Base-by-base conservation (phyloP, 78 protist genomes). In the Dictyostelium intermedium region DNA sequence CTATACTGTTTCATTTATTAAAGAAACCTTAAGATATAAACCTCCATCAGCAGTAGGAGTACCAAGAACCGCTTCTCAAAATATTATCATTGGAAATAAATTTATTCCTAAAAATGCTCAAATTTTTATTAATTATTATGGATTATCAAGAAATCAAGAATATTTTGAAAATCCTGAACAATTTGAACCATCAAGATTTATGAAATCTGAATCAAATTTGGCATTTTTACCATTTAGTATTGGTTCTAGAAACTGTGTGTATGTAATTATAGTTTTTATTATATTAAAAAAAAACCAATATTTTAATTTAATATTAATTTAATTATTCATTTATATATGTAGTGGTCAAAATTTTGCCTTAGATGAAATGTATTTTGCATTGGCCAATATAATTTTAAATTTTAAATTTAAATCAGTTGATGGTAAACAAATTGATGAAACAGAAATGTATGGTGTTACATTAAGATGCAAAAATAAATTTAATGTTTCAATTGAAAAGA, bases 161-260 rank as follows among this genome's bases (percentile, higher is more conserved):
- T 82, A 82, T 35, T 82, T 30, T 25, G 35, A 53, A 5, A 82
- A 82, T 82, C 86, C 86, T 1, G 32, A 82, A 11, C 20, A 16
- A 34, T 82, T 82, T 60, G 76, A 82, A 2, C 85, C 85, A 1
- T 53, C 27, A 13, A 78, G 93, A 80, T 69, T 80, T 66, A 10
- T 78, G 25, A 80, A 47, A 8, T 23, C 73, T 27, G 81, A 87
- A 20, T 2, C 63, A 43, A 39, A 74, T 45, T 8, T 20, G 3
- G 50, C 25, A 30, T 72, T 37, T 32, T 5, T 84, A 9, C 91
- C 91, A 85, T 85, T 72, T 34, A 41, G 83, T 30, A 32, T 34
- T 43, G 91, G 91, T 32, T 23, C 63, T 23, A 70, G 91, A 45
- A 73, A 70, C 53, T 85, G 91, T 85, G 91, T 73, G 35, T 81